These are phyloP conservation scores for Sugiyamaella lignohabitans DNA, from an alignment of 805 yeast genomes.

Conservation along the genomic window DNA sequence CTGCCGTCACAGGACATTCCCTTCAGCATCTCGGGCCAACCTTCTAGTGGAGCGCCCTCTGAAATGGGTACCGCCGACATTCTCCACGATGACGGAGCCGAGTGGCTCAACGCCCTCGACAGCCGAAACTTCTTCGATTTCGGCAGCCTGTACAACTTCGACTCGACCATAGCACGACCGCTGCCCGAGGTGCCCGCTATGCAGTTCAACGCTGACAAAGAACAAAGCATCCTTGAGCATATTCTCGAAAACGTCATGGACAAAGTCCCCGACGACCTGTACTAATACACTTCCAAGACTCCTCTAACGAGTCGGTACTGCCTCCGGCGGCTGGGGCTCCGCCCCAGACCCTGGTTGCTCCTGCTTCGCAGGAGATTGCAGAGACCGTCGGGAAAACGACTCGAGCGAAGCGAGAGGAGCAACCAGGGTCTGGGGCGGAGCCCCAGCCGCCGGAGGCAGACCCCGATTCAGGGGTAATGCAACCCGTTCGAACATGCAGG, in stretches of 20 bases:
- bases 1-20: not conserved
- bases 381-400: no score
- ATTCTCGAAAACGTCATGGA: conserved; percentile 5
- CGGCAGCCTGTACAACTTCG: not conserved
- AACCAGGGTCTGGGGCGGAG: no score
- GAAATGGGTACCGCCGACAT: not conserved
- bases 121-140: not conserved
- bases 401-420: no score
- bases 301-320: not conserved
- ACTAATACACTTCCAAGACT: not conserved
- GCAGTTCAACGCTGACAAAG: conserved; percentile 8
- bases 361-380: no score
- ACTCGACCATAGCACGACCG: not conserved
- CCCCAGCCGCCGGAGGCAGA: no score
- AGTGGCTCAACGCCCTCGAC: conserved; percentile 9
- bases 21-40: not conserved
- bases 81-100: conserved; percentile 10
- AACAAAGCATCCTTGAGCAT: conserved; percentile 6
- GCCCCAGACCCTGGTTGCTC: not conserved
- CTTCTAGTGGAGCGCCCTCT: not conserved
- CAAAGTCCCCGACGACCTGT: not conserved
- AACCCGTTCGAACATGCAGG: no score
- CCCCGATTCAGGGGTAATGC: no score
- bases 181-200: not conserved
- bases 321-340: not conserved